Percentiles rank a stretch among this genome's conserved stretches.
Conservation (phyloP, 1,139 yeast species). For the Nakaseomyces delphensis region DNA sequence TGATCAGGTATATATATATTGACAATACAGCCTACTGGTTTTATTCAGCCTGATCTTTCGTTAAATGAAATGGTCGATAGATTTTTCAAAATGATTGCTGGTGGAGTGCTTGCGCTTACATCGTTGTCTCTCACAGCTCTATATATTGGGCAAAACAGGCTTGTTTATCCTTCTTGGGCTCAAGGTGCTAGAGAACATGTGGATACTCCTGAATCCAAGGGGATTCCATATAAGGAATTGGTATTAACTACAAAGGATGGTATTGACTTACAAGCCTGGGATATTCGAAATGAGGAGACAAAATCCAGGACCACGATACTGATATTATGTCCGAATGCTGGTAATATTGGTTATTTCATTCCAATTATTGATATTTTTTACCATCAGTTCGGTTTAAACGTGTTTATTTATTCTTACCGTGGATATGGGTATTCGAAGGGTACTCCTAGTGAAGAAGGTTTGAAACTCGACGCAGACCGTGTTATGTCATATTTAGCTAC, state of each 20-base stretch:
- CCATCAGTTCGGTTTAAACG: conserved; percentile 60
- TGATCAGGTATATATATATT: no score
- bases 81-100: conserved; percentile 26
- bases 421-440: conserved; percentile 91
- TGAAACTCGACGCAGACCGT: conserved; percentile 74
- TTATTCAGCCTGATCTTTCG: no score
- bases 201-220: conserved; percentile 69
- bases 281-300: conserved; percentile 30
- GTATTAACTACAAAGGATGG: conserved; percentile 62
- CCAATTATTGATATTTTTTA: conserved; percentile 74
- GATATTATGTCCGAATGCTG: conserved; percentile 87
- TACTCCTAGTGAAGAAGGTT: conserved; percentile 62
- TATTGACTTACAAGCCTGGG: conserved; percentile 43
- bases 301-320: conserved; percentile 56
- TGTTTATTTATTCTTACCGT: conserved; percentile 77
- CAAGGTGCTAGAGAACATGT: conserved; percentile 71
- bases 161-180: conserved; percentile 76
- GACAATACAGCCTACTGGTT: no score
- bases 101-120: conserved; percentile 26
- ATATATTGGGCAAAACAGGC: conserved; percentile 55
- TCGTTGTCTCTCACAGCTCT: conserved; percentile 44
- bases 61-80: conserved; percentile 16
- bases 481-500: conserved; percentile 50
- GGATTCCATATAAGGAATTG: conserved; percentile 59
- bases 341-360: conserved; percentile 87